Conservation (phyloP, 1,284 basidiomycete genomes). For the Chalciporus sp. region DNA sequence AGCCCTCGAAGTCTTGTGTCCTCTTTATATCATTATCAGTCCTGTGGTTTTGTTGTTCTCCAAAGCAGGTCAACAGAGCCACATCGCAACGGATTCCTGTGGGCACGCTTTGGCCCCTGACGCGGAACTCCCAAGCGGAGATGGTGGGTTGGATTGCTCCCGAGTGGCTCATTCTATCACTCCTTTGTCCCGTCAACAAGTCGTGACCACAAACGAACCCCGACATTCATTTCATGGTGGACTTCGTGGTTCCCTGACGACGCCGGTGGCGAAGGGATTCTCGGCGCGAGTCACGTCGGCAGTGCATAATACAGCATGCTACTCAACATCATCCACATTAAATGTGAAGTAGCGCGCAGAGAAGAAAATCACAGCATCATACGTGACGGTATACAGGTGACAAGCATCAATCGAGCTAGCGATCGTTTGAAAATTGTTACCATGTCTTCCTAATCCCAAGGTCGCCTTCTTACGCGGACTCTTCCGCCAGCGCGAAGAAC, state of each 20-base stretch:
- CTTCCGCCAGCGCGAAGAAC: conserved; percentile 40
- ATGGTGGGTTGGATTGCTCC: conserved; percentile 13
- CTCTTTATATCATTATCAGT: conserved; percentile 24
- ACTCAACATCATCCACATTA: not conserved
- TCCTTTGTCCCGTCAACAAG: conserved; percentile 18
- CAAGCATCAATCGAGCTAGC: not conserved
- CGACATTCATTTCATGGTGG: not conserved
- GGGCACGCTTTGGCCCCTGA: not conserved
- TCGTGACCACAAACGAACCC: conserved; percentile 6
- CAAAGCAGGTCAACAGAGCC: not conserved
- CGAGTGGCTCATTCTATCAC: conserved; percentile 21
- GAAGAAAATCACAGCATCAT: not conserved
- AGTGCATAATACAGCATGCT: not conserved
- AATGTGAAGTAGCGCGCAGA: not conserved
- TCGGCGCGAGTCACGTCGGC: not conserved
- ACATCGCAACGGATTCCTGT: not conserved
- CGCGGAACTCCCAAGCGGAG: conserved; percentile 6
- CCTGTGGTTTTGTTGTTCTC: conserved; percentile 13
- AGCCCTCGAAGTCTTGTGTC: not conserved
- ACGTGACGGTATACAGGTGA: not conserved
- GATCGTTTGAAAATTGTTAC: not conserved
- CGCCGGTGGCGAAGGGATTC: not conserved
- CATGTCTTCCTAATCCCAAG: conserved; percentile 34
- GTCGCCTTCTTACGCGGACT: conserved; percentile 43
- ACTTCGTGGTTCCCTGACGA: not conserved